Evolutionary conservation across 441 rosid genomes (phyloP).

Genomic region (Cnidoscolus chayamansa): DNA sequence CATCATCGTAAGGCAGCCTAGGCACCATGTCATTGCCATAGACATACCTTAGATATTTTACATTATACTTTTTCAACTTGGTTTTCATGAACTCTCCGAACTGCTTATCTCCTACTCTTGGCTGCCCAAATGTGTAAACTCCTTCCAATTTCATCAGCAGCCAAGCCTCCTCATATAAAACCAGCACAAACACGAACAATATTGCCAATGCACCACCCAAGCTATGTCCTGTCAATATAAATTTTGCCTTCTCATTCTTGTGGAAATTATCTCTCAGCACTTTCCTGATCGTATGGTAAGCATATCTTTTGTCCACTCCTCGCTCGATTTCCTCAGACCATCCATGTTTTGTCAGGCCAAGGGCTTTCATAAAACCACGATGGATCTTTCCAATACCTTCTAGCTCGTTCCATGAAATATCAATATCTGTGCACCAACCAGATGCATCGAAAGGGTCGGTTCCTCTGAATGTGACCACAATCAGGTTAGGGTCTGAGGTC

Average conservation of each 20-base stretch:
- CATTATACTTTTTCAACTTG: constrained; percentile 32
- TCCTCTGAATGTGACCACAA: constrained; percentile 68
- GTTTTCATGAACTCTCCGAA: constrained; percentile 54
- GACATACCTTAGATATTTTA: constrained; percentile 55
- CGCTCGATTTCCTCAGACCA: constrained; percentile 41
- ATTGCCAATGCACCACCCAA: constrained; percentile 74
- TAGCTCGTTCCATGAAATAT: constrained; percentile 63
- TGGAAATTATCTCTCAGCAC: constrained; percentile 39
- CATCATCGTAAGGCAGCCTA: constrained; percentile 68
- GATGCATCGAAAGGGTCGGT: constrained; percentile 60
- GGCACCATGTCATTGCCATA: constrained; percentile 73
- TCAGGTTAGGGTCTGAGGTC: constrained; percentile 41
- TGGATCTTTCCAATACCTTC: constrained; percentile 50
- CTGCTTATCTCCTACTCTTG: constrained; percentile 64
- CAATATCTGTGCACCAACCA: constrained; percentile 54
- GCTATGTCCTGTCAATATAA: constrained; percentile 77
- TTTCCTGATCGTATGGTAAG: constrained; percentile 51
- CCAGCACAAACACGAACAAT: constrained; percentile 47
- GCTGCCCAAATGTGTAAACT: constrained; percentile 82
- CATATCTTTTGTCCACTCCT: constrained; percentile 25
- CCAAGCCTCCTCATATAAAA: constrained; percentile 48
- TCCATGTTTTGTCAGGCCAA: constrained; percentile 60
- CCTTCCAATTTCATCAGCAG: constrained; percentile 58
- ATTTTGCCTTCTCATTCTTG: constrained; percentile 39
- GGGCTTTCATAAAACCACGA: constrained; percentile 69